phyloP scores from a whole-genome alignment of 768 basidiomycete genomes.

The Amanita subjunquillea region DNA sequence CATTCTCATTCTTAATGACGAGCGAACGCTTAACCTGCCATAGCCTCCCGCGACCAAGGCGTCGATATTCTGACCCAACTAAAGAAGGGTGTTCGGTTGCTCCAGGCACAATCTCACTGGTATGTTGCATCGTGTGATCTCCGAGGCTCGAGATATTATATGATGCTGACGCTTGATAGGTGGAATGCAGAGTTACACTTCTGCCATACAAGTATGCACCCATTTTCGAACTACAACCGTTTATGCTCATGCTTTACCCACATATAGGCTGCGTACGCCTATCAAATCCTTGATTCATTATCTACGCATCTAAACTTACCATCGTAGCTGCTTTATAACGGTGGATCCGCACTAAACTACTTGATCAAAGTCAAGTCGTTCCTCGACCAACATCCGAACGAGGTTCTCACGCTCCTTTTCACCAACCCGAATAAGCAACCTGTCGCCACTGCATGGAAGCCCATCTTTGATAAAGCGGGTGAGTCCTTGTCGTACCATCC shows the following conservation, averaged over 20 bases:
- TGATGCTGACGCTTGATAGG: neutral
- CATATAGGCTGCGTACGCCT: constrained; percentile 24
- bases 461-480: constrained; percentile 41
- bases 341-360: constrained; percentile 38
- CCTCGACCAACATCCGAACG: constrained; percentile 51
- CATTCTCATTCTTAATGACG: neutral
- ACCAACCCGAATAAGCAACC: constrained; percentile 54
- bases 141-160: neutral
- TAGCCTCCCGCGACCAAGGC: constrained; percentile 39
- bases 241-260: neutral
- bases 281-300: constrained; percentile 4
- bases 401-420: constrained; percentile 56
- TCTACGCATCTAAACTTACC: neutral
- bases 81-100: constrained; percentile 38
- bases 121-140: constrained; percentile 9
- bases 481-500: constrained; percentile 6
- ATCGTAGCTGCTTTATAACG: constrained; percentile 37
- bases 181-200: constrained; percentile 40
- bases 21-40: neutral
- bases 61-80: constrained; percentile 41
- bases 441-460: constrained; percentile 37
- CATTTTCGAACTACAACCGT: too few species aligned
- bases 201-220: constrained; percentile 51
- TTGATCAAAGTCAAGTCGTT: constrained; percentile 42
- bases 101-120: constrained; percentile 50